Evolutionary conservation across 176 grass and related monocot genomes (phyloP), one percentile per base, ranked within the genome.

Genomic region (Bromus sterilis): DNA sequence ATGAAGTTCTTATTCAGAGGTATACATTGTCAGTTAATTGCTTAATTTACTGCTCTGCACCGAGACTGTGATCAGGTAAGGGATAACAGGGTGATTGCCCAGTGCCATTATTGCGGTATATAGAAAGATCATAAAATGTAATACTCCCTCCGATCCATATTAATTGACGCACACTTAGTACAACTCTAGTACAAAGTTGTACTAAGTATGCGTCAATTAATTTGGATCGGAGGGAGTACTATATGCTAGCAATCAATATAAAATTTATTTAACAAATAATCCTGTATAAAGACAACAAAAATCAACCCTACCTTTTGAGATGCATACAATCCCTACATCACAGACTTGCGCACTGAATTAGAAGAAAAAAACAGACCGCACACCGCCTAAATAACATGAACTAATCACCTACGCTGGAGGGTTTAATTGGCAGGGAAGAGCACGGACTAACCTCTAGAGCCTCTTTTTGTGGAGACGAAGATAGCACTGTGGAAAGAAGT

Each of bases 401-500:
- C 4, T 20, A 49, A 49, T 9, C 58, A 44, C 58, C 39, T 73
- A 64, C 32, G 4, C 18, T 6, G 1, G 25, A 62, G 36, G 16
- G 31, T 43, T 41, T 30, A 74, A 60, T 24, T 41, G 24, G 64
- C 1, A 0, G 16, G 20, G 14, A 18, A 28, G 18, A 84, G 78
- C 75, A 56, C 7, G 30, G 18, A 41, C 77, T 90, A 56, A 99
- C 96, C 93, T 95, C 75, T 59, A 91, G 76, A 87, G 65, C 93
- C 44, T 95, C 93, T 56, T 90, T 87, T 28, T 88, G 89, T 43
- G 96, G 86, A 71, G 90, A 98, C 84, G 95, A 98, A 75, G 91
- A 93, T 26, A 99, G 63, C 68, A 99, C 93, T 1, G 86, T 95
- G 20, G 91, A 99, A 58, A 99, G 92, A 86, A 99, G 90, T 78